These are phyloP conservation scores for Phytophthora agathidicida DNA, from an alignment of 352 stramenopile genomes.

Conservation along the genomic window DNA sequence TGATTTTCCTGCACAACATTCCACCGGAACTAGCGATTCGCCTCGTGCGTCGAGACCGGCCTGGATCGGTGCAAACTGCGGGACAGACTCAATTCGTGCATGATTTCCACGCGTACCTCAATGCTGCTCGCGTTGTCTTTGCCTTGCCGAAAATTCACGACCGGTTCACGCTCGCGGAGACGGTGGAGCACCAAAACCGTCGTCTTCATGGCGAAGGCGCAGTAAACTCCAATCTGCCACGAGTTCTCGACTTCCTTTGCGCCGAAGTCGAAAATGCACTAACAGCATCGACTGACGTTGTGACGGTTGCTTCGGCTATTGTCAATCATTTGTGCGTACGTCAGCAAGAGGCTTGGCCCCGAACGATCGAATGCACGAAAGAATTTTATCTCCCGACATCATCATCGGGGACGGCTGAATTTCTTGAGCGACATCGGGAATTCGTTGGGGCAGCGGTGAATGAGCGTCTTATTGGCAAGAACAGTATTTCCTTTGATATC, in stretches of 20 bases:
- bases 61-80: slow-evolving; percentile 80
- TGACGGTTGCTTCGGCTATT: slow-evolving; percentile 18
- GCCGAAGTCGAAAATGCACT: slow-evolving; percentile 46
- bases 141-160: slow-evolving; percentile 78
- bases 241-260: slow-evolving; percentile 69
- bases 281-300: slow-evolving; percentile 21
- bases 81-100: slow-evolving; percentile 77
- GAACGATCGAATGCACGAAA: slow-evolving; percentile 31
- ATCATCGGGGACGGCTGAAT: slow-evolving; percentile 5
- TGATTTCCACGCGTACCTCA: slow-evolving; percentile 80
- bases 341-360: slow-evolving; percentile 37
- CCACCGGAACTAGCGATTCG: slow-evolving; percentile 67
- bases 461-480: slow-evolving; percentile 4
- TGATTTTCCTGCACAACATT: slow-evolving; percentile 88
- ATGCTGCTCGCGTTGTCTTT: slow-evolving; percentile 72
- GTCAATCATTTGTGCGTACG: slow-evolving; percentile 36
- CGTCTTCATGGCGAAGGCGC: slow-evolving; percentile 53
- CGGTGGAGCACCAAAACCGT: slow-evolving; percentile 76
- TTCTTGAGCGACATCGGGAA: slow-evolving; percentile 36
- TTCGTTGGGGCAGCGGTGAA: slow-evolving; percentile 30
- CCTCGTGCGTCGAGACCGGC: slow-evolving; percentile 74
- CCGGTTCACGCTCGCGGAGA: slow-evolving; percentile 64
- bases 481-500: slow-evolving; percentile 5
- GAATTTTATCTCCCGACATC: slow-evolving; percentile 17
- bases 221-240: slow-evolving; percentile 45